Evolutionary conservation across 129 eudicot genomes (phyloP).

Genomic region (Helianthus annuus): HanXRQr2.0-SUNRISE NC_035434.2:168369921-168370420

Average conservation of each 20-base stretch:
- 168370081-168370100: constrained; percentile 44
- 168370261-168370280: not conserved
- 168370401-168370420: not conserved
- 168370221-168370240: not conserved
- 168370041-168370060: constrained; percentile 65
- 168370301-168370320: not conserved
- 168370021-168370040: constrained; percentile 69
- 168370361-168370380: not conserved
- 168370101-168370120: constrained; percentile 50
- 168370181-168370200: too few relatives aligned
- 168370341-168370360: too few relatives aligned
- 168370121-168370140: constrained; percentile 61
- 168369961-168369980: constrained; percentile 34
- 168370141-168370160: not conserved
- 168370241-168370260: not conserved
- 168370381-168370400: not conserved
- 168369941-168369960: not conserved
- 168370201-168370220: too few relatives aligned
- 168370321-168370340: not conserved
- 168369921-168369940: not conserved
- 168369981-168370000: constrained; percentile 73
- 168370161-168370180: not conserved
- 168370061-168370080: constrained; percentile 71
- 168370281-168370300: not conserved
- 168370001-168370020: constrained; percentile 78